phyloP scores from a whole-genome alignment of 2,329 filamentous ascomycete species.

The Colletotrichum sp. region DNA sequence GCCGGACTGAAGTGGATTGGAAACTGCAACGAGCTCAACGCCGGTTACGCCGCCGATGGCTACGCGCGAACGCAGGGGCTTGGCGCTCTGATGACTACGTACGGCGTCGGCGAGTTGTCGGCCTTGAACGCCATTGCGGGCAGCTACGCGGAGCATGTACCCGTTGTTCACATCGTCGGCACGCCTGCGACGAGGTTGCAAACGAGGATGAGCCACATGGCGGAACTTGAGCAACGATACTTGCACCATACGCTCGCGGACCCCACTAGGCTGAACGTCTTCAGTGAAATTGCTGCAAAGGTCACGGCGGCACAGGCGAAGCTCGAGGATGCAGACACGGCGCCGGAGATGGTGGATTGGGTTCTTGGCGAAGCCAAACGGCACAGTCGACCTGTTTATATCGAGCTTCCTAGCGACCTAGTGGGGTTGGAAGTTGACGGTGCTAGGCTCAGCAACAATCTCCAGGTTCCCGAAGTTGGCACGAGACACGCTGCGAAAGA shows the following conservation, averaged over 20 bases:
- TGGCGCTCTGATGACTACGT: conserved; percentile 58
- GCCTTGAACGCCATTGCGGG: conserved; percentile 64
- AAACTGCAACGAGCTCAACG: conserved; percentile 63
- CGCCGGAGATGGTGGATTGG: conserved; percentile 54
- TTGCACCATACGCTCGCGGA: neutral
- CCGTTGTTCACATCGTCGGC: conserved; percentile 63
- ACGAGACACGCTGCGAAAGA: neutral
- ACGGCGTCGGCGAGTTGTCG: conserved; percentile 62
- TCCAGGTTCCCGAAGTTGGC: neutral
- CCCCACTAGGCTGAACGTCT: conserved; percentile 33
- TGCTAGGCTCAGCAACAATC: neutral
- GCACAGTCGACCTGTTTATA: conserved; percentile 59
- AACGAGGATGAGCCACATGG: neutral
- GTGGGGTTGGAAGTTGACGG: conserved; percentile 33
- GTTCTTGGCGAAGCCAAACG: conserved; percentile 53
- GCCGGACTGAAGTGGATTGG: conserved; percentile 48
- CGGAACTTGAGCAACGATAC: neutral
- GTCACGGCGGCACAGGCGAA: conserved; percentile 54
- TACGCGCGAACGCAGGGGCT: conserved; percentile 59
- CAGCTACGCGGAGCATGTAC: conserved; percentile 58
- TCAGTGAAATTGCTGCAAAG: conserved; percentile 48
- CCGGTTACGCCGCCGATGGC: conserved; percentile 60
- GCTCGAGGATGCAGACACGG: conserved; percentile 46
- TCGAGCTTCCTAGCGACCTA: conserved; percentile 59
- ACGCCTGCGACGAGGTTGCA: conserved; percentile 50